Evolutionary conservation across 1,284 basidiomycete species (phyloP), one percentile per base, ranked within the genome.

Genomic region (Boletus sp.): DNA sequence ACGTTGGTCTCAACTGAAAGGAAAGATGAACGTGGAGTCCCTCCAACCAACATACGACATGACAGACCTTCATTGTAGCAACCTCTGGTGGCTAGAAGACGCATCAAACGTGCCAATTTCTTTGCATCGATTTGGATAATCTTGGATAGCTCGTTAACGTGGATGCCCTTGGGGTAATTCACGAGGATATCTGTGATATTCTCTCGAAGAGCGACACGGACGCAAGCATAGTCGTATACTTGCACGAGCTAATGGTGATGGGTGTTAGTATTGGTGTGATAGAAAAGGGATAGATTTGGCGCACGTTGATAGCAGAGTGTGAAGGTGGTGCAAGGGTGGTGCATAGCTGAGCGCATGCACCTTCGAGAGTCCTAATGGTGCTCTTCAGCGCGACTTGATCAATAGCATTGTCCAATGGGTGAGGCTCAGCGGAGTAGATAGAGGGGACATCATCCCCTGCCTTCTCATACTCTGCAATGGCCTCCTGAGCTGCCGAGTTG

Each of bases 51-150:
- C 8, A 13, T 33, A 12, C 3, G 6, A 46, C 32, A 34, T 19
- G 32, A 41, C 34, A 12, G 3, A 64, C 68, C 62, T 60, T 75
- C 73, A 8, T 20, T 40, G 53, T 69, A 73, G 46, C 64, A 62
- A 39, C 69, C 66, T 41, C 63, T 61, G 3, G 68, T 63, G 3
- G 67, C 65, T 3, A 74, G 59, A 35, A 69, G 47, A 10, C 70
- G 66, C 33, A 74, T 50, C 33, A 69, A 44, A 12, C 62, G 61
- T 1, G 49, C 51, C 19, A 72, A 57, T 40, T 72, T 70, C 33
- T 49, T 57, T 3, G 52, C 20, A 6, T 70, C 60, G 9, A 71
- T 54, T 0, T 50, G 35, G 16, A 58, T 42, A 1, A 54, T 50
- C 46, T 60, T 51, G 13, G 65, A 57, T n/a, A 71, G 46, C 8